phyloP scores from a whole-genome alignment of 169 alveolate genomes.

The Plasmodium inui region DNA sequence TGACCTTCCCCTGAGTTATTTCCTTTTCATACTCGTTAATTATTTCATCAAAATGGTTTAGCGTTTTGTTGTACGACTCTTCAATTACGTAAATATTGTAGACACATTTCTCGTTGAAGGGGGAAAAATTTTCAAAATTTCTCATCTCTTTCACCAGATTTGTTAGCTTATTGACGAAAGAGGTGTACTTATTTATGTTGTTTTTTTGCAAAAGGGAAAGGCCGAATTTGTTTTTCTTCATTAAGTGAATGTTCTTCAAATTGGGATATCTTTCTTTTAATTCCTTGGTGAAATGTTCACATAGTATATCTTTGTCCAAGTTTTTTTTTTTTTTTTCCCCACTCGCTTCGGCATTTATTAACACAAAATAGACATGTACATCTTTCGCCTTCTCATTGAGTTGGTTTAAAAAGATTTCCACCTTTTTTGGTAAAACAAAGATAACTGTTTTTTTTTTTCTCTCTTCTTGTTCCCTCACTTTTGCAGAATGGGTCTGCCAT shows the following conservation, averaged over 20 bases:
- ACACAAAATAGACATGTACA: constrained; percentile 41
- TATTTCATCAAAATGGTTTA: constrained; percentile 35
- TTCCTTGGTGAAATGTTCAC: background rate
- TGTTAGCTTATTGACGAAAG: constrained; percentile 16
- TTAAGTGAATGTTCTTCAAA: constrained; percentile 33
- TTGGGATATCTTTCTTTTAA: constrained; percentile 25
- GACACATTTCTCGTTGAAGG: constrained; percentile 45
- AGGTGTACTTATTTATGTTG: constrained; percentile 12
- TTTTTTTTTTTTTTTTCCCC: background rate
- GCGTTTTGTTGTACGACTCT: constrained; percentile 45
- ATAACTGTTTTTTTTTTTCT: background rate
- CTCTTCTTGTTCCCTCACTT: background rate
- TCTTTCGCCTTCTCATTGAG: constrained; percentile 28
- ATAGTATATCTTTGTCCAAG: background rate
- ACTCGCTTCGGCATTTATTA: background rate
- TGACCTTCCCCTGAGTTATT: constrained; percentile 23
- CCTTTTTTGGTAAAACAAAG: constrained; percentile 16
- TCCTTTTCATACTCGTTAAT: constrained; percentile 25
- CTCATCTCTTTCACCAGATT: constrained; percentile 12
- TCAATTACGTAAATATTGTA: constrained; percentile 61
- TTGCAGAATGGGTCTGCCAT: background rate
- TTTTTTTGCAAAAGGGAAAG: constrained; percentile 30
- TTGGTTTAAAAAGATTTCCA: constrained; percentile 25
- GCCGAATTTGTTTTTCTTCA: constrained; percentile 35
- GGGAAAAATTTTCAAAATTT: constrained; percentile 20